A percentile compares a stretch with the other conserved stretches of the same genome.
Conservation (phyloP, 2,329 filamentous ascomycete genomes). For the Pleomassaria siparia region DNA sequence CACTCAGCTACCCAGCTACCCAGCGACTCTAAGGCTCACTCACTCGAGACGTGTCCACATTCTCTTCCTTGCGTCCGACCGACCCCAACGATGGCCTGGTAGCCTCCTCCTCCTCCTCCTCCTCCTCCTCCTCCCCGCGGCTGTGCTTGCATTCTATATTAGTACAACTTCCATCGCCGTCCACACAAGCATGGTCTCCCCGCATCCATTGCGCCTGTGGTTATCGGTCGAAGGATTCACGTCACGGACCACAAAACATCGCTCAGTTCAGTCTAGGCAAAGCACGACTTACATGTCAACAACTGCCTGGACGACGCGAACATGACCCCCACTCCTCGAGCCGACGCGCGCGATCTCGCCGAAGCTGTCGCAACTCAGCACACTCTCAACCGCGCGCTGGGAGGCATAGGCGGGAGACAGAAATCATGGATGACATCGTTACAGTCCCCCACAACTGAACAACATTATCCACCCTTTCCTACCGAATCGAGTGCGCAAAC, state of each 20-base stretch:
- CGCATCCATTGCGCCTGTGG: conserved; percentile 13
- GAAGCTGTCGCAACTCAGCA: conserved; percentile 16
- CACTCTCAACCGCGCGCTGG: conserved; percentile 31
- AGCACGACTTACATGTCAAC: no score
- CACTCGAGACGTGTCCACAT: no score
- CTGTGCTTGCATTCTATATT: not conserved
- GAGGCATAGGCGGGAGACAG: conserved; percentile 30
- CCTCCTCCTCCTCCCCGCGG: not conserved
- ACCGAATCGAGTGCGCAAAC: not conserved
- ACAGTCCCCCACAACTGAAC: not conserved
- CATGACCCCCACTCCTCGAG: conserved; percentile 14
- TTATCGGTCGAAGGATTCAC: conserved; percentile 13
- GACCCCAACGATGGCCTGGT: conserved; percentile 2
- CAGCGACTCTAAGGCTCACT: no score
- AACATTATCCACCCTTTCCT: not conserved
- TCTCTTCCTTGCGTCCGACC: not conserved
- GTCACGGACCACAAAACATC: conserved; percentile 5
- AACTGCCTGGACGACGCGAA: conserved; percentile 3
- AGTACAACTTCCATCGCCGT: conserved; percentile 2
- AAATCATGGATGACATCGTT: conserved; percentile 35
- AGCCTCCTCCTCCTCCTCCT: no score
- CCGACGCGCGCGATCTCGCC: conserved; percentile 8
- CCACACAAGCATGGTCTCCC: conserved; percentile 19
- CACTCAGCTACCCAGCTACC: not conserved
- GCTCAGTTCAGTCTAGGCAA: no score